Percentiles rank a stretch among this genome's conserved stretches.
Conservation (phyloP, 495 filamentous ascomycete genomes). For the Cladorrhinum samala region DNA sequence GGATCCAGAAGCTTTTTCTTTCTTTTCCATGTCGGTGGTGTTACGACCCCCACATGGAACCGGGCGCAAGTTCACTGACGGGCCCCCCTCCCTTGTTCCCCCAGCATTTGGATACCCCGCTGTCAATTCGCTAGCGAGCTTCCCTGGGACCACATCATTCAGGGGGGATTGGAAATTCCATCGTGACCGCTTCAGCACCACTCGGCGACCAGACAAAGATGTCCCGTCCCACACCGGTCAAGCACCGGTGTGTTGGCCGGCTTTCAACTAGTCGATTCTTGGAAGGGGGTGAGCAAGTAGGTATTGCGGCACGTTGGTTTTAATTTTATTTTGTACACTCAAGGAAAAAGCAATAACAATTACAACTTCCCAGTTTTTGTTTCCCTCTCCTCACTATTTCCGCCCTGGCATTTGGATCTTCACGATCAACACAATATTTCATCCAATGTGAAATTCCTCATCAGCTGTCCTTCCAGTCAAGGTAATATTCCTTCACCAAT, state of each 20-base stretch:
- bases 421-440: too few species aligned
- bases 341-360: too few species aligned
- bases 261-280: not conserved
- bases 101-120: not conserved
- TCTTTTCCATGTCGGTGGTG: too few species aligned
- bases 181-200: not conserved
- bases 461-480: not conserved
- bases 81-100: not conserved
- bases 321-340: too few species aligned
- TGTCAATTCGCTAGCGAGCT: not conserved
- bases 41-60: not conserved
- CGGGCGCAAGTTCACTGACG: not conserved
- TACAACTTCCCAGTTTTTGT: too few species aligned
- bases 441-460: too few species aligned
- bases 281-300: too few species aligned
- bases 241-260: not conserved
- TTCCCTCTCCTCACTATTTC: too few species aligned
- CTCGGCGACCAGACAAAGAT: not conserved
- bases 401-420: too few species aligned
- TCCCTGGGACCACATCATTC: not conserved
- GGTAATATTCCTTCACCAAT: not conserved
- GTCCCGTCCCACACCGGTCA: not conserved
- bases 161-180: not conserved
- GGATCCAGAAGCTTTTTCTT: too few species aligned
- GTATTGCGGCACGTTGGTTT: too few species aligned